These are phyloP conservation scores for Calonectria montana DNA, from an alignment of 2,329 filamentous ascomycete species.

Conservation along the genomic window DNA sequence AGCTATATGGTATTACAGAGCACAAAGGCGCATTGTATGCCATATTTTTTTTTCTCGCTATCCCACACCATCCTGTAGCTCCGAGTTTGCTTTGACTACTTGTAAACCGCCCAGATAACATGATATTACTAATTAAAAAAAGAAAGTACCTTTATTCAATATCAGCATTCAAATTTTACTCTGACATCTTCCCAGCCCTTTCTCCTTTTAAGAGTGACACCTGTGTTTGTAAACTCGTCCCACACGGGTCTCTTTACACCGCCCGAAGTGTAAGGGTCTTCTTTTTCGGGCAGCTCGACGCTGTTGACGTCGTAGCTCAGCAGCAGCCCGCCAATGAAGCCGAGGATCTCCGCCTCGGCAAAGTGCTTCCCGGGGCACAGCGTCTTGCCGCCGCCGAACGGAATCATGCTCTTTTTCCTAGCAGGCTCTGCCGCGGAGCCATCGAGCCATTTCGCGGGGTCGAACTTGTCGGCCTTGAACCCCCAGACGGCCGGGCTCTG, in stretches of 20 bases:
- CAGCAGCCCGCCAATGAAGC: conserved; percentile 10
- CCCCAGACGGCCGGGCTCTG: conserved; percentile 15
- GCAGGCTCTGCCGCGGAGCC: neutral
- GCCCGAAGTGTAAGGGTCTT: conserved; percentile 7
- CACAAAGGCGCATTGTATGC: neutral
- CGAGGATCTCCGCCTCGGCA: conserved; percentile 17
- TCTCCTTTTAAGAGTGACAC: neutral
- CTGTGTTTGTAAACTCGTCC: neutral
- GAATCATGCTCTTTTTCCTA: conserved; percentile 13
- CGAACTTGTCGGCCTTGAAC: neutral
- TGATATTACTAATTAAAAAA: too few species aligned
- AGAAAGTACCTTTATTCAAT: too few species aligned
- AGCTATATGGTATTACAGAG: neutral
- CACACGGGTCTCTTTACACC: neutral
- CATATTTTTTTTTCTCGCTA: neutral
- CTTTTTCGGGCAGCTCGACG: neutral
- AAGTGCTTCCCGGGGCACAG: conserved; percentile 24
- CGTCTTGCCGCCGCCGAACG: conserved; percentile 24
- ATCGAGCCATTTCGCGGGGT: conserved; percentile 7
- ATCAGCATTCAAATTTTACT: neutral
- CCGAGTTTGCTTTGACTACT: neutral
- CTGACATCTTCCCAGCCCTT: conserved; percentile 8
- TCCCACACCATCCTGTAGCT: neutral
- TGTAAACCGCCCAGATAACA: neutral
- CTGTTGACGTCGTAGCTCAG: conserved; percentile 12